Evolutionary conservation across 768 basidiomycete genomes (phyloP).

Genomic region (Artomyces pyxidatus): DNA sequence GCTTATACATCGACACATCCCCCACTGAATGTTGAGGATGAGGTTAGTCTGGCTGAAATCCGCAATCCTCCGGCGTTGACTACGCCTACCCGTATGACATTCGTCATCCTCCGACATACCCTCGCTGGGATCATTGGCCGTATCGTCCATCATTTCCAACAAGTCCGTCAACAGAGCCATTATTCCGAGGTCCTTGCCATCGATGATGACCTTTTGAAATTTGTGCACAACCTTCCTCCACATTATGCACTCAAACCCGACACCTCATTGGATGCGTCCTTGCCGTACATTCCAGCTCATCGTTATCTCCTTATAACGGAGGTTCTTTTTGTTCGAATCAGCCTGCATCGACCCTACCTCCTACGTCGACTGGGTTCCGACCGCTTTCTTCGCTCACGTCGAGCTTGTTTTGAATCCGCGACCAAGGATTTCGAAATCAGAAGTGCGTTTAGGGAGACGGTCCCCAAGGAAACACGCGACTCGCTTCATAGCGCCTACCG

Average conservation of each 20-base stretch:
- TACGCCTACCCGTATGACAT: constrained; percentile 77
- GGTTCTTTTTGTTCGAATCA: constrained; percentile 77
- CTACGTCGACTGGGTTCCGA: constrained; percentile 72
- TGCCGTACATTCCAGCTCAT: constrained; percentile 67
- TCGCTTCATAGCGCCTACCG: constrained; percentile 77
- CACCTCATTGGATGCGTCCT: constrained; percentile 60
- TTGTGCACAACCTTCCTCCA: constrained; percentile 69
- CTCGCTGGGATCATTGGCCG: constrained; percentile 81
- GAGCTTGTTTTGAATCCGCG: constrained; percentile 87
- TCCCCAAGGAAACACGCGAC: constrained; percentile 55
- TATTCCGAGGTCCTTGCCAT: constrained; percentile 77
- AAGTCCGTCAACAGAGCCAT: constrained; percentile 66
- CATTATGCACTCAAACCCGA: constrained; percentile 74
- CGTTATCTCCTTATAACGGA: constrained; percentile 88
- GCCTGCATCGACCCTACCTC: constrained; percentile 83
- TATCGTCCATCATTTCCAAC: constrained; percentile 91
- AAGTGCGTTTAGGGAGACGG: constrained; percentile 52
- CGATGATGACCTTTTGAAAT: constrained; percentile 77
- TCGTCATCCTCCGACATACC: constrained; percentile 77
- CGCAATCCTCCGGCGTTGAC: constrained; percentile 51
- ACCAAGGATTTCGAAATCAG: constrained; percentile 81
- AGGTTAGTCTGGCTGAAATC: constrained; percentile 34
- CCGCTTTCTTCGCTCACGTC: constrained; percentile 72
- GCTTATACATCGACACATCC: constrained; percentile 78
- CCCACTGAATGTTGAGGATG: constrained; percentile 67